phyloP scores from a whole-genome alignment of 2,329 filamentous ascomycete species.

The Penicillium sp. region DNA sequence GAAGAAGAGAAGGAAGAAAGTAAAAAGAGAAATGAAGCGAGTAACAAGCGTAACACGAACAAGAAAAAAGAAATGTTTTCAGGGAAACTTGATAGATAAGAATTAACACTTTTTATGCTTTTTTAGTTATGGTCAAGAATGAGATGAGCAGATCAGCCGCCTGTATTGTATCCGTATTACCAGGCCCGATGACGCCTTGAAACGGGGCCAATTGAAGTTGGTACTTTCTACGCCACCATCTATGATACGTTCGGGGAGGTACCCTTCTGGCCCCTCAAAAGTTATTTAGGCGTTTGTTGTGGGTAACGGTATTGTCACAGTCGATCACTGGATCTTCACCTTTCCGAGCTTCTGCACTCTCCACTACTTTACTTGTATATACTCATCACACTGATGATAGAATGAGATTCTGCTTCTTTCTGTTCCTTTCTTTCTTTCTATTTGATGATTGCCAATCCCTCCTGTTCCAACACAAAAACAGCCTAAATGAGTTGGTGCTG shows the following conservation, averaged over 20 bases:
- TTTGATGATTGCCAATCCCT: too few species aligned
- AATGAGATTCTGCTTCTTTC: not conserved
- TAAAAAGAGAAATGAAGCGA: conserved; percentile 2
- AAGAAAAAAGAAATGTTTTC: conserved; percentile 4
- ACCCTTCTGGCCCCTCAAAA: not conserved
- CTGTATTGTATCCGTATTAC: not conserved
- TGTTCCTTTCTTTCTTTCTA: not conserved
- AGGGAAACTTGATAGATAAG: conserved; percentile 21
- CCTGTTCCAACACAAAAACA: not conserved
- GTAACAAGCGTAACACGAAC: conserved; percentile 7
- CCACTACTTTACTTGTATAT: not conserved
- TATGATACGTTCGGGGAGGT: not conserved
- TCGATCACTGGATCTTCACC: conserved; percentile 16
- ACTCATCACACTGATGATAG: not conserved
- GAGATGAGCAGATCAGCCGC: conserved; percentile 13
- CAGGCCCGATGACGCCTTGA: not conserved
- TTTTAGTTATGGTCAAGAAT: not conserved
- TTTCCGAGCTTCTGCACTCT: conserved; percentile 10
- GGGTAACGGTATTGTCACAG: conserved; percentile 12
- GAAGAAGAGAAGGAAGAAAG: conserved; percentile 8
- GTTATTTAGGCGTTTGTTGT: not conserved
- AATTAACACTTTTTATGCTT: not conserved
- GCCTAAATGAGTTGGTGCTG: not conserved
- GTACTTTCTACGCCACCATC: not conserved
- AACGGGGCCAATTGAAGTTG: not conserved